These are phyloP conservation scores for Castanospermum australe DNA, from an alignment of 306 rosid species.

Conservation along the genomic window DNA sequence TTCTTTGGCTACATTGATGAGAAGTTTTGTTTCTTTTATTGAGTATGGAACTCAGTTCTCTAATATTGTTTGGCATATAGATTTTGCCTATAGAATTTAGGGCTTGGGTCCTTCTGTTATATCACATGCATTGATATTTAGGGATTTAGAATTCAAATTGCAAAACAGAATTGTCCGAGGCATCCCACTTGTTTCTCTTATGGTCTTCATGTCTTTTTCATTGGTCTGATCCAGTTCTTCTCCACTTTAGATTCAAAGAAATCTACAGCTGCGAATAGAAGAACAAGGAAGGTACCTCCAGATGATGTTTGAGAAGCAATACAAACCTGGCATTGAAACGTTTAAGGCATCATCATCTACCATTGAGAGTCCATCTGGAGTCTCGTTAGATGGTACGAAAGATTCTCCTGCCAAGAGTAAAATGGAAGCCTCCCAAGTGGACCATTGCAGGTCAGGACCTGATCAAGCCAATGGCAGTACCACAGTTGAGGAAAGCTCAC, in stretches of 20 bases:
- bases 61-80: conserved; percentile 1
- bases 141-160: background rate
- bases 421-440: conserved; percentile 42
- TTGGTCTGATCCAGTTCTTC: background rate
- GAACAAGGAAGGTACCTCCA: conserved; percentile 84
- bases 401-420: conserved; percentile 39
- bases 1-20: background rate
- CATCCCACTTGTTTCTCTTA: conserved; percentile 14
- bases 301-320: conserved; percentile 80
- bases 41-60: conserved; percentile 7
- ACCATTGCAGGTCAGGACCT: conserved; percentile 22
- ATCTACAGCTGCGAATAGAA: conserved; percentile 76
- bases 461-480: conserved; percentile 31
- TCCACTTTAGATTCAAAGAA: conserved; percentile 69
- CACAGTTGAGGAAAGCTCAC: conserved; percentile 29
- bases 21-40: background rate
- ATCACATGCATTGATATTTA: background rate
- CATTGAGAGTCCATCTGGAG: conserved; percentile 44
- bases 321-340: conserved; percentile 29
- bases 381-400: conserved; percentile 31
- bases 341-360: conserved; percentile 29
- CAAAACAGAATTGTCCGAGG: background rate
- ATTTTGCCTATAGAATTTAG: conserved; percentile 3
- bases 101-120: background rate
- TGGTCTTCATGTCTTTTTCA: background rate